Evolutionary conservation across 2,329 filamentous ascomycete species (phyloP).

Genomic region (Phaeosphaeriaceae sp.): DNA sequence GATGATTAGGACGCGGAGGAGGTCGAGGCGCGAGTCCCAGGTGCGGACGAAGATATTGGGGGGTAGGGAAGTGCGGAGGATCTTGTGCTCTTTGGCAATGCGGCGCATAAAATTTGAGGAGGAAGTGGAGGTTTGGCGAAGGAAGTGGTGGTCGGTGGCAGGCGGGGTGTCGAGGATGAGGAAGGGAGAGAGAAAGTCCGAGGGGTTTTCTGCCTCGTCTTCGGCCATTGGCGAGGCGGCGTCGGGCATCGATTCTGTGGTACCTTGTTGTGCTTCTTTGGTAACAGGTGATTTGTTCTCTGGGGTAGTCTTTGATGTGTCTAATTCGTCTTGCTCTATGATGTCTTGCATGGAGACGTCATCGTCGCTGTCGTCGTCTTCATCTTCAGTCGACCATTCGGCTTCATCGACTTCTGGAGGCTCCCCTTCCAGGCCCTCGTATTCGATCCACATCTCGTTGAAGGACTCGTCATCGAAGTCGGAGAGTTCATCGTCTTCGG

Average conservation of each 20-base stretch:
- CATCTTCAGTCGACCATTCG: constrained; percentile 48
- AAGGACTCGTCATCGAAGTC: constrained; percentile 43
- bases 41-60: constrained; percentile 64
- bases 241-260: constrained; percentile 4
- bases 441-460: constrained; percentile 49
- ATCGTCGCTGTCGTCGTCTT: constrained; percentile 36
- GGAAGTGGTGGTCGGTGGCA: constrained; percentile 48
- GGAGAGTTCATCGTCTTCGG: constrained; percentile 40
- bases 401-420: constrained; percentile 39
- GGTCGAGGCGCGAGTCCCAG: constrained; percentile 66
- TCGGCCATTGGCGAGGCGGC: constrained; percentile 9
- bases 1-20: constrained; percentile 65
- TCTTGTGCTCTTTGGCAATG: constrained; percentile 64
- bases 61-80: constrained; percentile 62
- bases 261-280: constrained; percentile 29
- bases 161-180: constrained; percentile 45
- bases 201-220: constrained; percentile 9
- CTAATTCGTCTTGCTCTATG: constrained; percentile 20
- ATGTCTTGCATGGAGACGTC: constrained; percentile 44
- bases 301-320: constrained; percentile 46
- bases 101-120: constrained; percentile 56
- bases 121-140: constrained; percentile 48
- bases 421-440: constrained; percentile 46
- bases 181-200: constrained; percentile 32
- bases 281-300: constrained; percentile 30